Conservation (phyloP, 371 early-diverging fungal genomes). For the Apophysomyces variabilis region DNA sequence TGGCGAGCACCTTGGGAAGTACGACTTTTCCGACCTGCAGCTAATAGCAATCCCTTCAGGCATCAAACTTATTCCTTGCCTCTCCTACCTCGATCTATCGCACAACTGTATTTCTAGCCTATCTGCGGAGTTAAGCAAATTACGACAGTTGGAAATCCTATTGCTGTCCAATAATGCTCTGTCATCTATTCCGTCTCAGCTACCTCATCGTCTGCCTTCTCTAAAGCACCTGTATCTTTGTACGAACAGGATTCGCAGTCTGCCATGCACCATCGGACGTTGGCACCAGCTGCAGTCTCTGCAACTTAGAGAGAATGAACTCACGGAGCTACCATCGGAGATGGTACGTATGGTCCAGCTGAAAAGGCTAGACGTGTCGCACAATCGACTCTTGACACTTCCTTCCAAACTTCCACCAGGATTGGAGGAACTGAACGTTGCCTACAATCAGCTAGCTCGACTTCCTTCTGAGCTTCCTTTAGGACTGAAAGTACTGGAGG, state of each 20-base stretch:
- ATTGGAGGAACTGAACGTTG: constrained; percentile 44
- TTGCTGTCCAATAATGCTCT: constrained; percentile 61
- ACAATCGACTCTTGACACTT: constrained; percentile 52
- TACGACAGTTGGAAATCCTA: constrained; percentile 55
- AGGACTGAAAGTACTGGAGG: too few species aligned
- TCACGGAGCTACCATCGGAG: constrained; percentile 52
- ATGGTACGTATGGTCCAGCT: constrained; percentile 50
- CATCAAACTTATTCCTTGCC: constrained; percentile 41
- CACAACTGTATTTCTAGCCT: constrained; percentile 40
- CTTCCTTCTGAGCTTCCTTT: too few species aligned
- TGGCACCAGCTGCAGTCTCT: constrained; percentile 56
- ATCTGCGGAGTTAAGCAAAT: constrained; percentile 43
- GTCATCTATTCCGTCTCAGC: constrained; percentile 43
- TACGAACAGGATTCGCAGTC: constrained; percentile 53
- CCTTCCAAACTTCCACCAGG: constrained; percentile 41
- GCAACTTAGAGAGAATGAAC: constrained; percentile 61
- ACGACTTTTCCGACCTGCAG: too few species aligned
- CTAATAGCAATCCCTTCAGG: constrained; percentile 47
- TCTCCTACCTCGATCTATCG: constrained; percentile 57
- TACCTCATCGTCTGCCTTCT: constrained; percentile 44
- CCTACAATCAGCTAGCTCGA: constrained; percentile 3
- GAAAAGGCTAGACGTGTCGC: constrained; percentile 58
- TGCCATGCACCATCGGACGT: constrained; percentile 49
- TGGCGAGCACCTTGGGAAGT: too few species aligned
- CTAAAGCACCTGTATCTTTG: constrained; percentile 54